Evolutionary conservation across 2,329 filamentous ascomycete species (phyloP).

Genomic region (Paramyrothecium roridum): DNA sequence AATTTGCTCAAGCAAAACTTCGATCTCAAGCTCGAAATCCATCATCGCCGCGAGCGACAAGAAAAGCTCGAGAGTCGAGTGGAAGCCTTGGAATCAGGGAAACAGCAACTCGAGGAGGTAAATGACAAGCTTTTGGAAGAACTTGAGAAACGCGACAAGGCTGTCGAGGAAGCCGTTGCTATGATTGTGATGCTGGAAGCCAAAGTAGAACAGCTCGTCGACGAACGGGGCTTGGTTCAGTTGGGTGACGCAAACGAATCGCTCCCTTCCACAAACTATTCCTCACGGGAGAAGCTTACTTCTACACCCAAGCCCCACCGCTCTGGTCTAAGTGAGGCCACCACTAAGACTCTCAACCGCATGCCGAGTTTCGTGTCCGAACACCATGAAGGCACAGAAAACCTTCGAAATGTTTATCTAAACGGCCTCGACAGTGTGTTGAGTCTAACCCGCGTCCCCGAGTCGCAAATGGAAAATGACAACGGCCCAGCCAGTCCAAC

Average conservation of each 20-base stretch:
- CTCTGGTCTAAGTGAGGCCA: not conserved
- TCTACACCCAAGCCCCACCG: not conserved
- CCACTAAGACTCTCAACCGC: constrained; percentile 35
- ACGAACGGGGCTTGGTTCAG: constrained; percentile 34
- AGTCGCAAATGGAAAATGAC: constrained; percentile 22
- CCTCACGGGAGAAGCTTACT: not conserved
- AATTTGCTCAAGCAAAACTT: constrained; percentile 74
- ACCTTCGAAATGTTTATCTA: constrained; percentile 58
- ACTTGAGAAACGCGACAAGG: constrained; percentile 66
- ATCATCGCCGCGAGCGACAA: constrained; percentile 64
- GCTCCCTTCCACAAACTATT: not conserved
- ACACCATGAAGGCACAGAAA: constrained; percentile 55
- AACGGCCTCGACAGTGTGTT: constrained; percentile 44
- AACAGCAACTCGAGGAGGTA: constrained; percentile 51
- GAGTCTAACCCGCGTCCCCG: constrained; percentile 46
- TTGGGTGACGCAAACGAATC: not conserved
- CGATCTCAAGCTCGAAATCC: constrained; percentile 71
- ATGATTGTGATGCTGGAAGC: constrained; percentile 67
- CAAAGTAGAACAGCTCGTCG: constrained; percentile 49
- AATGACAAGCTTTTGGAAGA: constrained; percentile 58
- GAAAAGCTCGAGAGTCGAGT: constrained; percentile 54
- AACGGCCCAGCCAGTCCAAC: constrained; percentile 52
- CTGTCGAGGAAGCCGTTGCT: constrained; percentile 66
- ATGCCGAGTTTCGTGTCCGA: constrained; percentile 67
- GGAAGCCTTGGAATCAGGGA: constrained; percentile 52